These are phyloP conservation scores for Cichorium intybus DNA, from an alignment of 140 eudicot species.

Conservation along the genomic window DNA sequence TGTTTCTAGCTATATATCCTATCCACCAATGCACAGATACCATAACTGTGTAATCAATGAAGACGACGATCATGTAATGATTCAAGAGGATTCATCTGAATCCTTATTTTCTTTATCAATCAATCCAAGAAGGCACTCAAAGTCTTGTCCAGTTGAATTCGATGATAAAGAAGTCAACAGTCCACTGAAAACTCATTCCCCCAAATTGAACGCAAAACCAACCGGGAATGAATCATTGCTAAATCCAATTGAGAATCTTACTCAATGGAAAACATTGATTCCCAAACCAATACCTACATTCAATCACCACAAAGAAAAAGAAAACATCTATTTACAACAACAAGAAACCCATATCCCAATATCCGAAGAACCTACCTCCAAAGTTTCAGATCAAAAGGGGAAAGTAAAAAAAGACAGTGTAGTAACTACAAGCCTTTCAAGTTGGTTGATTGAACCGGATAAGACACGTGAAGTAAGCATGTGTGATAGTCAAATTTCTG, in stretches of 20 bases:
- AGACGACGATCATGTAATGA: slow-evolving; percentile 15
- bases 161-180: slow-evolving; percentile 56
- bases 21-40: slow-evolving; percentile 42
- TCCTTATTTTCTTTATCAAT: slow-evolving; percentile 61
- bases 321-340: slow-evolving; percentile 37
- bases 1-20: slow-evolving; percentile 43
- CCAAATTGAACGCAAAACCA: slow-evolving; percentile 12
- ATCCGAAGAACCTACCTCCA: slow-evolving; percentile 31
- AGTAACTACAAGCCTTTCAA: slow-evolving; percentile 75
- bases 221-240: slow-evolving; percentile 18
- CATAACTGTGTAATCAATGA: slow-evolving; percentile 25
- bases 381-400: slow-evolving; percentile 9
- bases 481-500: slow-evolving; percentile 39
- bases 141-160: slow-evolving; percentile 22
- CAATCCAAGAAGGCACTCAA: slow-evolving; percentile 38
- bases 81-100: slow-evolving; percentile 51
- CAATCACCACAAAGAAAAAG: slow-evolving; percentile 43
- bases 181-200: slow-evolving; percentile 29
- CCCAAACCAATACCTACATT: slow-evolving; percentile 17
- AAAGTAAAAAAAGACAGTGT: slow-evolving; percentile 26
- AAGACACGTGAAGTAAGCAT: slow-evolving; percentile 28
- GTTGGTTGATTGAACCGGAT: slow-evolving; percentile 61
- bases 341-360: slow-evolving; percentile 23
- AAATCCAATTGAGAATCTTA: slow-evolving; percentile 52
- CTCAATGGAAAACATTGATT: slow-evolving; percentile 47